phyloP scores from a whole-genome alignment of 306 rosid genomes.

The Herpetospermum pedunculosum region DNA sequence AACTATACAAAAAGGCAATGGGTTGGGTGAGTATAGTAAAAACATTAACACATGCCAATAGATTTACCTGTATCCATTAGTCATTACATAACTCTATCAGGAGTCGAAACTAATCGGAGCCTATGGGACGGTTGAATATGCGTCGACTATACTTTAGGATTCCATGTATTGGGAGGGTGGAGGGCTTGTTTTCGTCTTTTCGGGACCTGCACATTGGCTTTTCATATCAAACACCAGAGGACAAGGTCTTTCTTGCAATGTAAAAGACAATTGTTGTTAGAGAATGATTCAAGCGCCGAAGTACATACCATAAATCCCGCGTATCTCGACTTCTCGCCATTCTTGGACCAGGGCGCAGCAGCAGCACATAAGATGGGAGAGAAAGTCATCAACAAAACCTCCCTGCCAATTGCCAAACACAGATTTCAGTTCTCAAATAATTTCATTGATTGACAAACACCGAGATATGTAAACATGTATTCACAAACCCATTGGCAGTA shows the following conservation, averaged over 20 bases:
- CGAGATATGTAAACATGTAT: neutral
- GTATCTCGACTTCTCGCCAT: constrained; percentile 95
- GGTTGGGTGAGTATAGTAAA: neutral
- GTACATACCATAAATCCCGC: constrained; percentile 55
- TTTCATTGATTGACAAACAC: neutral
- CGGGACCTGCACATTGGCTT: constrained; percentile 44
- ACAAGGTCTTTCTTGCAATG: neutral
- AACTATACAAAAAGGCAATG: neutral
- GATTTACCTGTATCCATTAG: neutral
- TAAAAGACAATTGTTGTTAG: neutral
- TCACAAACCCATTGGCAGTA: neutral
- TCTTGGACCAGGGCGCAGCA: constrained; percentile 99
- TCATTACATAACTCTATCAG: neutral
- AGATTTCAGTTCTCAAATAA: neutral
- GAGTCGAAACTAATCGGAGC: neutral
- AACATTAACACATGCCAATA: neutral
- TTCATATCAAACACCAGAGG: constrained; percentile 9
- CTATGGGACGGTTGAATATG: neutral
- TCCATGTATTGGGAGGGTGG: constrained; percentile 90
- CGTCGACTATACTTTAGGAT: constrained; percentile 27
- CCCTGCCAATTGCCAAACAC: constrained; percentile 55
- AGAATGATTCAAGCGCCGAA: neutral
- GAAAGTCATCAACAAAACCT: constrained; percentile 83
- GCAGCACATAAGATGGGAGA: constrained; percentile 94
- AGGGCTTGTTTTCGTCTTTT: constrained; percentile 77